Percentiles rank a stretch among this genome's conserved stretches.
Conservation (phyloP, 331 rosid genomes). For the Acacia concinna region DNA sequence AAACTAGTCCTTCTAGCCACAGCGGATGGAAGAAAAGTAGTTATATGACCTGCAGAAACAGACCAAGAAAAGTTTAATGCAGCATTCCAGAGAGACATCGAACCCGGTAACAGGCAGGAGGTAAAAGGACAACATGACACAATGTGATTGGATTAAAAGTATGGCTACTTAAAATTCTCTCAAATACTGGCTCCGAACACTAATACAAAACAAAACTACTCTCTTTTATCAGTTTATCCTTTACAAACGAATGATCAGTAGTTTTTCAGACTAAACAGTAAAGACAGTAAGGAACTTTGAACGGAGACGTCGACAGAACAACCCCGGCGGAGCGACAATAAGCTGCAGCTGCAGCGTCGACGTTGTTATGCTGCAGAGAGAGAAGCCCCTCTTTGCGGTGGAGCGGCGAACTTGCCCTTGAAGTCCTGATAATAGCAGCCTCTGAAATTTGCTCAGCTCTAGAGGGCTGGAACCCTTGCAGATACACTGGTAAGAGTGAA, state of each 20-base stretch:
- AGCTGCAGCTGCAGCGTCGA: constrained; percentile 31
- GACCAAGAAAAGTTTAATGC: neutral
- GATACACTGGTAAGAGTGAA: neutral
- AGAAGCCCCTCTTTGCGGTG: constrained; percentile 58
- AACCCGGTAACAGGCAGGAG: neutral
- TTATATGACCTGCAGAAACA: neutral
- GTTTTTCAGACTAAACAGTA: constrained; percentile 44
- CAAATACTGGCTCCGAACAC: neutral
- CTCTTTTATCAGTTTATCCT: neutral
- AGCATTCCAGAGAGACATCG: neutral
- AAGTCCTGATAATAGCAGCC: neutral
- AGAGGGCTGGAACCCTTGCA: neutral
- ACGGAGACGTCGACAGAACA: constrained; percentile 56
- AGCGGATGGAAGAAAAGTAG: neutral
- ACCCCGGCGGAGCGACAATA: constrained; percentile 36
- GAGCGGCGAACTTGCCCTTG: constrained; percentile 40
- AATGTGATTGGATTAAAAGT: neutral
- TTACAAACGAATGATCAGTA: too few relatives aligned
- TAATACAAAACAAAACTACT: neutral
- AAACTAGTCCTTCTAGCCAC: neutral
- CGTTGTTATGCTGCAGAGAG: constrained; percentile 45
- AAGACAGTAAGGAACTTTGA: constrained; percentile 51
- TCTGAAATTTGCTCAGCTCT: neutral
- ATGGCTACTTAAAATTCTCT: too few relatives aligned
- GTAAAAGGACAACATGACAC: neutral